Evolutionary conservation across 805 yeast genomes (phyloP).

Genomic region (Myxozyma melibiosi): DNA sequence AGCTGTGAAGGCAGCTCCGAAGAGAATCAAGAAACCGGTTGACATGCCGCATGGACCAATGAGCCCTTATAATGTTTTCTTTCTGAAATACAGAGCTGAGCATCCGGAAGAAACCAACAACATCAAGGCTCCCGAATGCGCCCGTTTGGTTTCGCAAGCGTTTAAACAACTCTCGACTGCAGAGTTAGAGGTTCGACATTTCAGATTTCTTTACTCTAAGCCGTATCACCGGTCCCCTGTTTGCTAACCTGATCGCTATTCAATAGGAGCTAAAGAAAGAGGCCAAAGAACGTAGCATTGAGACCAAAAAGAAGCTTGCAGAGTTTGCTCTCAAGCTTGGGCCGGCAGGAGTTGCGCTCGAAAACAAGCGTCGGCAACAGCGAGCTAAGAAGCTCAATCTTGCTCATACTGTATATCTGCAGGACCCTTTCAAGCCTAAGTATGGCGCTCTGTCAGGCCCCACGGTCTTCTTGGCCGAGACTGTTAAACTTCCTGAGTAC

Average conservation of each 20-base stretch:
- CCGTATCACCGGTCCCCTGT: neutral
- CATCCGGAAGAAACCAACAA: neutral
- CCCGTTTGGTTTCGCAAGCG: neutral
- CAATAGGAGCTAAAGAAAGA: neutral
- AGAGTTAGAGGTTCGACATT: conserved; percentile 9
- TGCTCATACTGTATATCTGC: conserved; percentile 1
- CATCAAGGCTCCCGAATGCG: neutral
- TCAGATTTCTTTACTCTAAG: no score
- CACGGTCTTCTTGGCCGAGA: conserved; percentile 9
- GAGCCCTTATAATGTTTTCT: conserved; percentile 4
- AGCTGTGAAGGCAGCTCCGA: neutral
- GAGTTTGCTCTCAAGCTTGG: conserved; percentile 15
- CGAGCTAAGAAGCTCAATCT: conserved; percentile 1
- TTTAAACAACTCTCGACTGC: conserved; percentile 11
- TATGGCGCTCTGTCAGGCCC: conserved; percentile 2
- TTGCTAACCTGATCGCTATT: neutral
- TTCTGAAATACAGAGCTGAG: neutral
- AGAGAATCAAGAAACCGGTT: neutral
- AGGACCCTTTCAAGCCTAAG: conserved; percentile 20
- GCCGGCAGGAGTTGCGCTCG: conserved; percentile 1
- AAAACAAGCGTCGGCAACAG: conserved; percentile 16
- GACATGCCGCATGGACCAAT: conserved; percentile 7
- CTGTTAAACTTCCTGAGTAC: neutral
- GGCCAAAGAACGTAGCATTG: conserved; percentile 8
- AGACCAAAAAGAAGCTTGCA: conserved; percentile 21